Evolutionary conservation across 176 grass and related monocot genomes (phyloP), one percentile per base, ranked within the genome.

Genomic region (Triticum urartu): DNA sequence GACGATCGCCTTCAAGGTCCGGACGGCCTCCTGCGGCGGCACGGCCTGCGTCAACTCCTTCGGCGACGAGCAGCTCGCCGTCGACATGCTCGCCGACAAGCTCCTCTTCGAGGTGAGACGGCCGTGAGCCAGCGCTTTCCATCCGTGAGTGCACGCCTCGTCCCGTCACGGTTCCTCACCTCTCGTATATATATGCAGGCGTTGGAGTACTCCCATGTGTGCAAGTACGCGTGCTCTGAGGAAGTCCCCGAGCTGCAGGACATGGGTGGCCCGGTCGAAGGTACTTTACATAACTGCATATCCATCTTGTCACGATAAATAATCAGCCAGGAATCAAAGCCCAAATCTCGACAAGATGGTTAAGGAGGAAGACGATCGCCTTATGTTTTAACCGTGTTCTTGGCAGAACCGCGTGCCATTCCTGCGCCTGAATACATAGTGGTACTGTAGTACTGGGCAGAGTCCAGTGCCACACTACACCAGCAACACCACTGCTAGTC

Each of bases 161-260:
- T 70, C 24, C 7, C 20, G 36, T 48, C 12, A 22, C 12, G 26
- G 2, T 17, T 83, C 20, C 5, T 54, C 82, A 62, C 14, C 76
- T 34, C 3, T 26, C n/a, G 28, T 30, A 30, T 3, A 6, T 28
- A 7, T 45, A 25, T 54, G 11, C 65, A 99, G 94, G 92, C 97
- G 68, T 15, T 99, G 85, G 79, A 94, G 73, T 93, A 96, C 79
- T 97, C 97, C 17, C 97, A 99, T 58, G 94, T 99, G 40, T 97
- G 97, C 90, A 99, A 97, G 79, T 99, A 99, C 79, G 97, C 97
- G 6, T 99, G 97, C 92, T 99, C 97, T 0, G 97, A 99, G 87
- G 97, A 99, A 80, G 92, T 93, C 38, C 97, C 97, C 6, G 94
- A 96, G 80, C 79, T 99, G 69, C 97, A 99, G 73, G 94, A 99